Base-by-base conservation (phyloP, 1,139 yeast species). In the Geotrichum histeridarum region DNA sequence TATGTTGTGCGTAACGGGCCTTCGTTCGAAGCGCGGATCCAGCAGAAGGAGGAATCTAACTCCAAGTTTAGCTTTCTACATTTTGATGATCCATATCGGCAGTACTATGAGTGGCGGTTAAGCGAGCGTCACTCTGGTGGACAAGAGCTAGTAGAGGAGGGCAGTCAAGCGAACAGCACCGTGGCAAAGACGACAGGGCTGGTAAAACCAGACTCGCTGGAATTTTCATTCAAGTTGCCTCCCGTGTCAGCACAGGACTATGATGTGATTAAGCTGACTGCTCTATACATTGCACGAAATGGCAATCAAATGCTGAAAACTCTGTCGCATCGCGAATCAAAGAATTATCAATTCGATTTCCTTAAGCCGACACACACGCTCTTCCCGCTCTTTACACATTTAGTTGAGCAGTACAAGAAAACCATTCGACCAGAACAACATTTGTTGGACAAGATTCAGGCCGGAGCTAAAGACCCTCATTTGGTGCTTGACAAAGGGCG, bases 1-100 rank as follows among this genome's bases (percentile, higher is more conserved):
- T 88, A 84, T 64, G 88, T 90, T 9, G 64, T 73, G 35, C 77
- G 86, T 60, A 86, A 87, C 65, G 96, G 96, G 0, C 55, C 66
- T 63, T 37, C 70, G 75, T 86, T 89, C 69, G 94, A 84, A 62
- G 74, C 76, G 5, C 73, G 88, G 55, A 76, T 89, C 52, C 71
- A 70, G 33, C 71, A 73, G 45, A 72, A 71, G 38, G 82, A 80
- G 57, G 67, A 72, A 36, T 70, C 70, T 27, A 78, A 77, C 56
- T 73, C 75, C 32, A 83, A 84, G 67, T 89, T 89, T 66, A 72
- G 78, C 30, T 90, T 90, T 65, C 68, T 89, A 11, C 69, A 75
- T 17, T 74, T 74, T 1, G 73, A 70, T 8, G 79, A 86, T 66
- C 78, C 82, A 22, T 81, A 79, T 65, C 69, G 85, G 65, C 70